phyloP scores from a whole-genome alignment of 768 basidiomycete species.

The Trametes punicea region DNA sequence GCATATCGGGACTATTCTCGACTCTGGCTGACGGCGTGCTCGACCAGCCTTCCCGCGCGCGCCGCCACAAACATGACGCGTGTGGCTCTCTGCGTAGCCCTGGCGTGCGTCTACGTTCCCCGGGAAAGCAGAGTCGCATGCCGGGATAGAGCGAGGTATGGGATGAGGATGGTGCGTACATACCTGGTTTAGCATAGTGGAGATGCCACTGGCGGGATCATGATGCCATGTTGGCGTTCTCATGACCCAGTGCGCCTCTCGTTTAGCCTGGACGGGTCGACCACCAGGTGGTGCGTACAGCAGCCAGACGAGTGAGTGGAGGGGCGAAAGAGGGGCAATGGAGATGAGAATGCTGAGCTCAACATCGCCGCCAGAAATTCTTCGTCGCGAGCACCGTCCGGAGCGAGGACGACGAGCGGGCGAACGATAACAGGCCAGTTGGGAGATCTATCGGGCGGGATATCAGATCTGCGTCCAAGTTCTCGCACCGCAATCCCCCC shows the following conservation, averaged over 20 bases:
- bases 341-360: too few relatives aligned
- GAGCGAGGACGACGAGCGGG: too few relatives aligned
- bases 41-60: neutral
- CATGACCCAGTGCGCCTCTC: neutral
- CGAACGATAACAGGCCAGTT: neutral
- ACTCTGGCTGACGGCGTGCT: neutral
- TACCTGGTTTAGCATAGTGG: neutral
- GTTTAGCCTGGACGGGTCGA: neutral
- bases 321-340: neutral
- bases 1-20: neutral
- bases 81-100: neutral
- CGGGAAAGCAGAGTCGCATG: neutral
- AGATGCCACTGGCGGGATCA: neutral
- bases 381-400: too few relatives aligned
- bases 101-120: neutral
- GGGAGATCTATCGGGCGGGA: neutral
- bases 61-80: neutral
- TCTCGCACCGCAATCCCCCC: conserved; percentile 1
- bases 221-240: neutral
- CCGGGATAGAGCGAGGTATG: neutral
- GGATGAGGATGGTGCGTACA: neutral
- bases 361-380: too few relatives aligned
- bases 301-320: neutral
- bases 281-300: neutral
- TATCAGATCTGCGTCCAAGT: conserved; percentile 7